phyloP scores from a whole-genome alignment of 75 land plant genomes.

The Azolla pinnata region DNA sequence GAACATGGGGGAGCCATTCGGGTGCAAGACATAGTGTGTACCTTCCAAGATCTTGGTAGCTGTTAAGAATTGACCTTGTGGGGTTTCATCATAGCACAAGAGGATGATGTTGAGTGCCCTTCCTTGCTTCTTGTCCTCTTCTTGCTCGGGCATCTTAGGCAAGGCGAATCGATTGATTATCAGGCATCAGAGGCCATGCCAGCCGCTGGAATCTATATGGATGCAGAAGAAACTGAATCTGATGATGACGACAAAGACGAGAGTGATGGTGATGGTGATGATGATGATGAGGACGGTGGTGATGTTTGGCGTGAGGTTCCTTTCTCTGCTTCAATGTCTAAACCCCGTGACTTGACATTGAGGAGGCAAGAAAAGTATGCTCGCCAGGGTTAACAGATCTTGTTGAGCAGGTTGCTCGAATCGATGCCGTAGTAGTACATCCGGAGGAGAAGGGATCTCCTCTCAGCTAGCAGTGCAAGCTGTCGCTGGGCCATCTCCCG shows the following conservation, averaged over 20 bases:
- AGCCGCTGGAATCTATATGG: no score
- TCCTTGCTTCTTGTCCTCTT: conserved; percentile 82
- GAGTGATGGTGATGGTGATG: no score
- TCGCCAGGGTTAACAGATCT: conserved; percentile 11
- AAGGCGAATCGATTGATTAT: conserved; percentile 76
- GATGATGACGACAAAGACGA: no score
- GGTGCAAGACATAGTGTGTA: conserved; percentile 83
- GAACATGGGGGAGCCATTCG: conserved; percentile 94
- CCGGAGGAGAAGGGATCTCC: conserved; percentile 34
- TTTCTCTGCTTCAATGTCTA: no score
- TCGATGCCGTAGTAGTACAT: conserved; percentile 23
- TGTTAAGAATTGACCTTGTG: conserved; percentile 37
- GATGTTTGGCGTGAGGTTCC: no score
- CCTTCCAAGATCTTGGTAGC: conserved; percentile 92
- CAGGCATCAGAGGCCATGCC: conserved; percentile 91
- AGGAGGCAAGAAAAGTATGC: no score
- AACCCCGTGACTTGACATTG: no score
- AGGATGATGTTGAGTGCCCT: conserved; percentile 77
- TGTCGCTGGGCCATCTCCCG: conserved; percentile 23
- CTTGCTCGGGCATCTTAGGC: conserved; percentile 71
- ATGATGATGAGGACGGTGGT: no score
- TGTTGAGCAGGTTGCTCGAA: conserved; percentile 15
- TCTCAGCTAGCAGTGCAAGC: conserved; percentile 20
- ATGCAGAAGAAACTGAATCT: no score
- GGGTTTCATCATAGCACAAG: conserved; percentile 65